These are phyloP conservation scores for Calonectria hawksworthii DNA, from an alignment of 2,329 filamentous ascomycete species.

Conservation along the genomic window DNA sequence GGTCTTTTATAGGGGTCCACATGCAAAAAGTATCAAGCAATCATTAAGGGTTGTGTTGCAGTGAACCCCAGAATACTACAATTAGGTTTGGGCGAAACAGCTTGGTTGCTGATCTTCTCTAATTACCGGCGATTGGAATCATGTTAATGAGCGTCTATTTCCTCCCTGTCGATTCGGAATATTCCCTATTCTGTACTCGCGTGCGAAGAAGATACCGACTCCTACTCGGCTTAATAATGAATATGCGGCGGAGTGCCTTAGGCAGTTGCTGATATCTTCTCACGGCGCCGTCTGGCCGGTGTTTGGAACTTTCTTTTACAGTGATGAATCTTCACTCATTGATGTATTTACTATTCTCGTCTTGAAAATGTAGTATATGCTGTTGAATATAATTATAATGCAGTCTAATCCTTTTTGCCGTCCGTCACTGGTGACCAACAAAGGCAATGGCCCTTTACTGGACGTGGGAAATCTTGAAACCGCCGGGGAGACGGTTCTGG, in stretches of 20 bases:
- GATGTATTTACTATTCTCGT: background rate
- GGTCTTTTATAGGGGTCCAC: background rate
- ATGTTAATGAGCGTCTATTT: background rate
- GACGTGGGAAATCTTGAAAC: conserved; percentile 47
- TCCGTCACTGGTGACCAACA: background rate
- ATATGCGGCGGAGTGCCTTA: background rate
- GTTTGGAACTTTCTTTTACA: background rate
- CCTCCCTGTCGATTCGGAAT: background rate
- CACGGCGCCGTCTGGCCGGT: background rate
- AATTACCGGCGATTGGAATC: background rate
- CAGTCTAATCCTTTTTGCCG: background rate
- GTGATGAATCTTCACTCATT: background rate
- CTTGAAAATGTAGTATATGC: background rate
- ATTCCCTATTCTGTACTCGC: background rate
- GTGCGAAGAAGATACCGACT: background rate
- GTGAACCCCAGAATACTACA: background rate
- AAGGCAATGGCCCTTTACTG: background rate
- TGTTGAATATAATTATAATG: background rate
- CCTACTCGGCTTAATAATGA: background rate
- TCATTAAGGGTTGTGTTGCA: background rate
- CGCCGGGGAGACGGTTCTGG: conserved; percentile 48
- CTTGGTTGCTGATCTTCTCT: background rate
- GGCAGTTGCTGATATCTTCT: background rate
- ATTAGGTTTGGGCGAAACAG: background rate
- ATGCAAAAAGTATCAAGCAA: background rate